Percentiles rank a stretch among this genome's conserved stretches.
Evolutionary conservation across 148 eudicot genomes (phyloP).

Genomic region (Heliosperma pusillum): DNA sequence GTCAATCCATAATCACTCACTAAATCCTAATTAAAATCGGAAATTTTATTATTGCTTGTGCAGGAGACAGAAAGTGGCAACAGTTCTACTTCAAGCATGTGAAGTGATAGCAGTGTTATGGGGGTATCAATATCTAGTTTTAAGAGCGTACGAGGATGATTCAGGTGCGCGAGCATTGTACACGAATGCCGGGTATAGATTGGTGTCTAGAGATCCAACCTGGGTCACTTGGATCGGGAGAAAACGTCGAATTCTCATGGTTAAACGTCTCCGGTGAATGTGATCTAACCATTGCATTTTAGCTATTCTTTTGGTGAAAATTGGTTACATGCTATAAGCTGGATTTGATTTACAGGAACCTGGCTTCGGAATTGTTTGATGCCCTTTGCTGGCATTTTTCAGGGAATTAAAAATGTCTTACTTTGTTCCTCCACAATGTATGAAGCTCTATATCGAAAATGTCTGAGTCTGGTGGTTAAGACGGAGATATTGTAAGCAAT

Average conservation of each 20-base stretch:
- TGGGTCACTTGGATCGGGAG: slow-evolving; percentile 80
- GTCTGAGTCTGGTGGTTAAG: no score
- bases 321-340: background rate
- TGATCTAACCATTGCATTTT: background rate
- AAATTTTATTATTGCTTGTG: background rate
- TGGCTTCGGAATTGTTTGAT: background rate
- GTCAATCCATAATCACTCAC: no score
- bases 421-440: background rate
- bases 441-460: background rate
- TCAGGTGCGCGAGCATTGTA: slow-evolving; percentile 71
- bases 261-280: slow-evolving; percentile 40
- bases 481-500: no score
- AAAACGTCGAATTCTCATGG: slow-evolving; percentile 74
- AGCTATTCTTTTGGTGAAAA: background rate
- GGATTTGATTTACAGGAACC: background rate
- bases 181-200: slow-evolving; percentile 65
- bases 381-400: background rate
- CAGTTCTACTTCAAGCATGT: slow-evolving; percentile 78
- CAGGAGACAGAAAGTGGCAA: slow-evolving; percentile 89
- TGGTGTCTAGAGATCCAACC: slow-evolving; percentile 65
- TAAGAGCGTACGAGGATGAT: slow-evolving; percentile 89
- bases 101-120: slow-evolving; percentile 51
- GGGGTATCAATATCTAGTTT: slow-evolving; percentile 64
- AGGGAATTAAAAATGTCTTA: background rate
- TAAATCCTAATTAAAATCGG: no score